Conservation (phyloP, 176 grass and related monocot genomes). For the Phoenix roebelenii region DNA sequence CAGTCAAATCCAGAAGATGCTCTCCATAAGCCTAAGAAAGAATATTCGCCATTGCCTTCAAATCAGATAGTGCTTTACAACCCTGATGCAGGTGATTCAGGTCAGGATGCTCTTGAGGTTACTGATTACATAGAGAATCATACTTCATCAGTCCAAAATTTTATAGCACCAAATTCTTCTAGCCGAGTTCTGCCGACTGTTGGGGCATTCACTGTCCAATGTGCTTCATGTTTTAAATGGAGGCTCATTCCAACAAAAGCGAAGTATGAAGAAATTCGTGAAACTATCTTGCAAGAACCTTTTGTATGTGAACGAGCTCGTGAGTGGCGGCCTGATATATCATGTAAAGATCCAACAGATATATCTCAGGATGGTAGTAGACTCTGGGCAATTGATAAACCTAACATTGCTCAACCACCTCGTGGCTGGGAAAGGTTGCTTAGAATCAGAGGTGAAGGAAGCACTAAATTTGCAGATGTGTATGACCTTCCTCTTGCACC, state of each 20-base stretch:
- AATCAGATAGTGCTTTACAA: constrained; percentile 31
- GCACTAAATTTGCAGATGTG: constrained; percentile 66
- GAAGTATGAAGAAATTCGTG: constrained; percentile 70
- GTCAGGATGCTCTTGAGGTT: constrained; percentile 1
- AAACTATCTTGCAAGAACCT: constrained; percentile 24
- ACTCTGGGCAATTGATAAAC: constrained; percentile 69
- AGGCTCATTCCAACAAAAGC: constrained; percentile 53
- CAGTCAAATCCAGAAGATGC: constrained; percentile 15
- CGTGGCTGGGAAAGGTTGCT: constrained; percentile 61
- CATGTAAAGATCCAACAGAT: constrained; percentile 47
- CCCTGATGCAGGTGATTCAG: constrained; percentile 10
- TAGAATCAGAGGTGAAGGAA: constrained; percentile 46
- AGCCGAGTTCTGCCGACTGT: constrained; percentile 39
- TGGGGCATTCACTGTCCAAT: constrained; percentile 50
- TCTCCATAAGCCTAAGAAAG: background rate
- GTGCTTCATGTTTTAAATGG: constrained; percentile 65
- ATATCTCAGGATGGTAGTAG: constrained; percentile 47
- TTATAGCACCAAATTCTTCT: background rate
- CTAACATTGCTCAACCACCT: constrained; percentile 39
- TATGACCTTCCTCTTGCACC: constrained; percentile 15
- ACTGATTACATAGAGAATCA: constrained; percentile 11
- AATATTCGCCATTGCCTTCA: background rate
- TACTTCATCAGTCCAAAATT: background rate
- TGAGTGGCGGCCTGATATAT: constrained; percentile 52
- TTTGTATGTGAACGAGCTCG: constrained; percentile 46